Base-by-base conservation (phyloP, 2,329 filamentous ascomycete species). In the Epichloe scottii region DNA sequence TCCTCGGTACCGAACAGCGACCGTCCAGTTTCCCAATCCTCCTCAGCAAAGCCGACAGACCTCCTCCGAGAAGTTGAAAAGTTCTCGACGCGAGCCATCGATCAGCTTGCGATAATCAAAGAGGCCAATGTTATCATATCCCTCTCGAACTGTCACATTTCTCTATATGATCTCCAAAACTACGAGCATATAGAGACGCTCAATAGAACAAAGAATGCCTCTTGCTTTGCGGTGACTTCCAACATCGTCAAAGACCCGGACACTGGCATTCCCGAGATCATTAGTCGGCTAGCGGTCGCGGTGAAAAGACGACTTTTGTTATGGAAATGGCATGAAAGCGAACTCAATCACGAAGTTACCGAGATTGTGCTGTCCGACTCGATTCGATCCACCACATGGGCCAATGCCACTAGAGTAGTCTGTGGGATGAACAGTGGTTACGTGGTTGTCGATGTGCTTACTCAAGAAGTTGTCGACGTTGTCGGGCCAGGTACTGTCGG, bases 251-350 rank as follows among this genome's bases (percentile, higher is more conserved):
- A 93, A 65, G 93, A 98, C 66, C 71, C 82, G 5, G 80, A 81
- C 47, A 95, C 89, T 0, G 87, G 87, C 23, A 90, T 98, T 47
- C 90, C 89, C 1, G 88, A 91, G 58, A 94, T 98, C 51, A 90
- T 97, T 57, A 95, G 89, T 51, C 78, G 89, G 38, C 73, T 98
- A 48, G 93, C 89, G 6, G 91, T 98, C 11, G 89, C 89, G 4
- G 88, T 96, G 35, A 97, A 97, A 75, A 77, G 93, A 62, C 87
- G 87, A 60, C 75, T 98, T 49, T 67, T 97, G 54, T 70, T 96
- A 51, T 98, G 93, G 90, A 87, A 84, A 61, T 98, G 94, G 93
- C 86, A 93, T 60, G 90, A 95, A 65, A 93, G 89, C 73, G 93
- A 97, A 70, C 75, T 96, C 41, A 78, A 78, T 46, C 74, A 79